These are phyloP conservation scores for Phalaenopsis equestris DNA, from an alignment of 106 monocot genomes.

Conservation along the genomic window DNA sequence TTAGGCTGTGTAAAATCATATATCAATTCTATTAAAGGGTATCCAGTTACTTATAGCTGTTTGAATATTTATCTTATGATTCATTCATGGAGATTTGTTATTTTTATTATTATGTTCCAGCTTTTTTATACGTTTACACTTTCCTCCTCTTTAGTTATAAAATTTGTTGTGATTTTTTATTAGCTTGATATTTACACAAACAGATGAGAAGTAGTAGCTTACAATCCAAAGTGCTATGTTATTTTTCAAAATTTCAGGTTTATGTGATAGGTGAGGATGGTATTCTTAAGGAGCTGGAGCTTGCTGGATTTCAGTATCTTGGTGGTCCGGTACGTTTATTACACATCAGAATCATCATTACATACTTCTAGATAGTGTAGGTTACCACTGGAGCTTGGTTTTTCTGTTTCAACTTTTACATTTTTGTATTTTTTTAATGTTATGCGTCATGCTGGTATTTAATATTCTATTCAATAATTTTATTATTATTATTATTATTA, in stretches of 20 bases:
- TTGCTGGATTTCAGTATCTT: slow-evolving; percentile 90
- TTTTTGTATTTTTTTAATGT: not conserved
- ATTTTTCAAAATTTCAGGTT: slow-evolving; percentile 43
- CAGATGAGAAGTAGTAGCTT: not conserved
- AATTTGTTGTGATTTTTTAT: not conserved
- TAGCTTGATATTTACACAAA: not conserved
- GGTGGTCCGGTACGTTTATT: slow-evolving; percentile 74
- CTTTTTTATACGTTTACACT: no score
- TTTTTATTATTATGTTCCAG: no score
- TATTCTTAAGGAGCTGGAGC: slow-evolving; percentile 91
- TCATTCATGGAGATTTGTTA: no score
- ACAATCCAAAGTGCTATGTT: not conserved
- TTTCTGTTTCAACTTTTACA: not conserved
- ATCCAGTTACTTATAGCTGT: no score
- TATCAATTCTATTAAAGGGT: no score
- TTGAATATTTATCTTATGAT: no score
- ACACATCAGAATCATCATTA: not conserved
- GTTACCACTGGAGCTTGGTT: not conserved
- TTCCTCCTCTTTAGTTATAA: not conserved
- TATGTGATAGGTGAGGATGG: slow-evolving; percentile 99
- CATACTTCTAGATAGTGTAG: not conserved
- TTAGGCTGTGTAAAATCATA: no score
- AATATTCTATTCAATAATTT: not conserved
- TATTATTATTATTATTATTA: not conserved
- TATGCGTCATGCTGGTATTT: not conserved